Evolutionary conservation across 225 moss, liverwort and hornwort genomes (phyloP).

Genomic region (Sphagnum contortum): DNA sequence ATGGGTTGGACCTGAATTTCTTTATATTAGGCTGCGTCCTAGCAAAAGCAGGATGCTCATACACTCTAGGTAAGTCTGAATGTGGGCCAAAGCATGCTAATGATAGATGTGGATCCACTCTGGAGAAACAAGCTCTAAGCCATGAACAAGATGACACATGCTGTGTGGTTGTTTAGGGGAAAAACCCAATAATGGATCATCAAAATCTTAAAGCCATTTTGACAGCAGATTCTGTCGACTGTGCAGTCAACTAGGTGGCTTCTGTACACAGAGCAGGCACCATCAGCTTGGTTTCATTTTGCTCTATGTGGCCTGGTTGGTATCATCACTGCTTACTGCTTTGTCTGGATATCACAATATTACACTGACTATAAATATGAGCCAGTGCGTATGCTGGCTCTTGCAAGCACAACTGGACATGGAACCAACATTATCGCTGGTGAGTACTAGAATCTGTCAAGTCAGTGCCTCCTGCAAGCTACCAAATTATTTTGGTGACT

Average conservation of each 20-base stretch:
- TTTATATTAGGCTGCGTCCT: no score
- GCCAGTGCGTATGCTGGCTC: conserved; percentile 83
- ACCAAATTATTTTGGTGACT: no score
- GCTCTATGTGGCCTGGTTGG: conserved; percentile 95
- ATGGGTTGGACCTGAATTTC: no score
- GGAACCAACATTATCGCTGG: conserved; percentile 96
- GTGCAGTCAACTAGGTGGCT: conserved; percentile 96
- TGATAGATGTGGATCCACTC: no score
- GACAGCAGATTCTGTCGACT: background rate
- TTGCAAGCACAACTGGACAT: conserved; percentile 96
- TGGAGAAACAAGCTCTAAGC: no score
- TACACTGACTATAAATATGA: conserved; percentile 99
- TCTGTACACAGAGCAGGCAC: conserved; percentile 90
- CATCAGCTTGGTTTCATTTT: conserved; percentile 96
- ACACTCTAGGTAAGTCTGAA: no score
- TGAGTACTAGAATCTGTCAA: background rate
- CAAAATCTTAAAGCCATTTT: background rate
- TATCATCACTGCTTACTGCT: conserved; percentile 85
- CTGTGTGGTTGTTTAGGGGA: no score
- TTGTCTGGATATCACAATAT: conserved; percentile 98
- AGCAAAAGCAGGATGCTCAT: no score
- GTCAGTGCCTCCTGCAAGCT: no score
- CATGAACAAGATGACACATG: no score
- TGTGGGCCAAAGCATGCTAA: no score
- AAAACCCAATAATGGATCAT: background rate